Percentiles rank a stretch among this genome's conserved stretches.
Evolutionary conservation across 805 yeast species (phyloP).

Genomic region (Metschnikowia matae): DNA sequence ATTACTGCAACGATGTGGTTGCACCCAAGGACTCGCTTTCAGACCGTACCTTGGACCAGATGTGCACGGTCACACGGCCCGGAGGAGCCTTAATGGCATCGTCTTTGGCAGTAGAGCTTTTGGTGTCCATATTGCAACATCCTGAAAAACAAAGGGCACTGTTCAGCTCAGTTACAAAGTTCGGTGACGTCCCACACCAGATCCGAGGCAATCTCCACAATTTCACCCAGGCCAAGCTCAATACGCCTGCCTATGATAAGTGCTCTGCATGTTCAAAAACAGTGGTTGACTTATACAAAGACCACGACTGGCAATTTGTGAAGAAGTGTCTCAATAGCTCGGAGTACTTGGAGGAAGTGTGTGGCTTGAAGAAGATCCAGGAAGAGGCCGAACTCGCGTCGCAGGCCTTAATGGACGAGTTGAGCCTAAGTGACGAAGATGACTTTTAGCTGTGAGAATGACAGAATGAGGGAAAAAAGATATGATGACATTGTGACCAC

Average conservation of each 20-base stretch:
- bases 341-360: constrained; percentile 64
- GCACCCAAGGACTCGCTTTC: constrained; percentile 89
- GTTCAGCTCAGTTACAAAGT: constrained; percentile 27
- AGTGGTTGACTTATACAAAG: constrained; percentile 49
- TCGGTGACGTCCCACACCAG: constrained; percentile 86
- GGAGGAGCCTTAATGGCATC: constrained; percentile 91
- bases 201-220: constrained; percentile 77
- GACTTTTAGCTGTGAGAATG: background rate
- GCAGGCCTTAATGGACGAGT: constrained; percentile 22
- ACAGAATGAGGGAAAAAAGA: too few relatives aligned
- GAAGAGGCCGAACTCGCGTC: constrained; percentile 58
- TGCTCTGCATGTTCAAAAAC: constrained; percentile 84
- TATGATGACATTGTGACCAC: constrained; percentile 6
- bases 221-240: constrained; percentile 59
- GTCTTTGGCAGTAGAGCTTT: constrained; percentile 77
- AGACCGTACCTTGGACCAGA: constrained; percentile 89
- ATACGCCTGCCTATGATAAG: constrained; percentile 65
- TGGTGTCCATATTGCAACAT: constrained; percentile 72
- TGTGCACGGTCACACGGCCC: constrained; percentile 98
- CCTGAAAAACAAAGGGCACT: constrained; percentile 46
- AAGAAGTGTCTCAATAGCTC: constrained; percentile 62
- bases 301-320: constrained; percentile 79
- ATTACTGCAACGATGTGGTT: constrained; percentile 92
- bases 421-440: constrained; percentile 14
- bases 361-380: constrained; percentile 77